Base-by-base conservation (phyloP, 2,329 filamentous ascomycete species). In the Colletotrichum plurivorum region DNA sequence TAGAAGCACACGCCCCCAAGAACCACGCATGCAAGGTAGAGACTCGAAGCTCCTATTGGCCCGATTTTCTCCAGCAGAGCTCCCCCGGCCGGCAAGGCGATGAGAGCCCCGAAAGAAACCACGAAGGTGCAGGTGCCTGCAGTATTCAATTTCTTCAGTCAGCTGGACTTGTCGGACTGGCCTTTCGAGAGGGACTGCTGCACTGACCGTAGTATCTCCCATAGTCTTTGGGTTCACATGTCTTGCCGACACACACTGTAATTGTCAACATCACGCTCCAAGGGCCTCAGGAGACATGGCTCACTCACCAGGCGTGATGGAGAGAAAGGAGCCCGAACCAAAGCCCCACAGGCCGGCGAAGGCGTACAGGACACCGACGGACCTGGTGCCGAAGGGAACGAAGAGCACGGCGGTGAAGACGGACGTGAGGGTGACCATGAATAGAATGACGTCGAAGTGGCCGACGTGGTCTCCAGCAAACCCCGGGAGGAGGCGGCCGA, bases 301-400 rank as follows among this genome's bases (percentile, higher is more conserved):
- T 36, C 31, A 20, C 39, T 51, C 15, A 76, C 75, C 75, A 52
- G 76, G 77, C 1, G 80, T 79, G 2, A 84, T 76, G 0, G 81
- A 82, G n/a, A 86, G 75, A 75, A 83, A 86, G 0, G 82, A 82
- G 0, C 84, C 84, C 3, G 82, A 84, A 0, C 83, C 83, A 25
- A 85, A 84, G 0, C 84, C 84, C 74, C 84, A 86, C 1, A 85
- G 73, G 0, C 80, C 83, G 3, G 81, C 78, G 36, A 84, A 85
- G 1, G 75, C 77, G 61, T 84, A 85, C 3, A 86, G 73, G 0
- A 80, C 81, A 0, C 73, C 75, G 5, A 81, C 74, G 12, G 77
- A 77, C 0, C 73, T 78, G 0, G 80, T 78, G 1, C 82, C 84
- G 71, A 84, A 82, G 0, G 84, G 84, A 5, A 87, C 75, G 75